A percentile compares a stretch with the other conserved stretches of the same genome.
Conservation (phyloP, 257 asterid genomes). For the Linderniella brevidens region DNA sequence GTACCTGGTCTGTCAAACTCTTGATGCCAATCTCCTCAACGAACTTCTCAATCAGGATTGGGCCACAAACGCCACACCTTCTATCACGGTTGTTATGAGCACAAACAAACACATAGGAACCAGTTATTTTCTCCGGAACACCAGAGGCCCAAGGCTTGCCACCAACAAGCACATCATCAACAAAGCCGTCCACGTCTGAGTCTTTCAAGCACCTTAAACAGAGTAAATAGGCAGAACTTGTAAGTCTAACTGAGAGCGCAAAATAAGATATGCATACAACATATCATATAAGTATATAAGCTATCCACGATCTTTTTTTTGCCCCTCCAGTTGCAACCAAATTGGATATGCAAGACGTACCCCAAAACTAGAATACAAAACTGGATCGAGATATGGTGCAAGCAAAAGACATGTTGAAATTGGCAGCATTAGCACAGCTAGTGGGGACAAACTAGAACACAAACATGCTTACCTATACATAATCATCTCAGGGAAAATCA, state of each 20-base stretch:
- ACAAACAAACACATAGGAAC: constrained; percentile 83
- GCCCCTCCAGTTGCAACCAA: too few species aligned
- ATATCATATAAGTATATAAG: too few species aligned
- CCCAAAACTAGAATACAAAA: too few species aligned
- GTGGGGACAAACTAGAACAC: too few species aligned
- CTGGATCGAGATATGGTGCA: too few species aligned
- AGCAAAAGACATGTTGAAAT: too few species aligned
- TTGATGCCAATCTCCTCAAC: constrained; percentile 47
- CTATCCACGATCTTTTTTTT: too few species aligned
- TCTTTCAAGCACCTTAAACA: constrained; percentile 59
- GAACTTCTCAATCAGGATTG: constrained; percentile 65
- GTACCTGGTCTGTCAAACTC: constrained; percentile 37
- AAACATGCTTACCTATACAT: constrained; percentile 43
- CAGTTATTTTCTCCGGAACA: constrained; percentile 42
- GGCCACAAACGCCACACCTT: constrained; percentile 98
- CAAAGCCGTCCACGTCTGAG: constrained; percentile 59
- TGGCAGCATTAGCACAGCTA: too few species aligned
- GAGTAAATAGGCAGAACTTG: not conserved
- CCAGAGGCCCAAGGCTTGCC: constrained; percentile 67
- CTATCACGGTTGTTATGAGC: constrained; percentile 75
- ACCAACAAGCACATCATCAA: constrained; percentile 74
- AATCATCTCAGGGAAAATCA: constrained; percentile 81
- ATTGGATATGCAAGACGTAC: too few species aligned
- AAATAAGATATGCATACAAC: not conserved
- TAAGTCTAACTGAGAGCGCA: too few species aligned